Percentiles rank a stretch among this genome's conserved stretches.
Evolutionary conservation across 148 eudicot species (phyloP).

Genomic region (Polygonum maritimum): DNA sequence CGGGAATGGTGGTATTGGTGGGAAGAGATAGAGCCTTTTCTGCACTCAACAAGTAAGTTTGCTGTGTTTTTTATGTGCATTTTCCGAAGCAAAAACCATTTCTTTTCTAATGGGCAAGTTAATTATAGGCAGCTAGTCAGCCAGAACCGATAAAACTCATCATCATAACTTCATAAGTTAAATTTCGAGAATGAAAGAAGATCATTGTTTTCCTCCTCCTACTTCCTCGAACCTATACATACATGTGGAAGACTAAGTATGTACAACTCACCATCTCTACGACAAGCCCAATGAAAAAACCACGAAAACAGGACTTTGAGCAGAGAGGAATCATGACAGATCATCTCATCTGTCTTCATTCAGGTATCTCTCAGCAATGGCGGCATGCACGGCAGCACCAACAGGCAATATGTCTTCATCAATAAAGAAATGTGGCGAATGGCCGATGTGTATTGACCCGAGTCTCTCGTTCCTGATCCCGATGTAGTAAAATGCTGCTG

Average conservation of each 20-base stretch:
- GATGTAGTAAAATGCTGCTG: conserved; percentile 57
- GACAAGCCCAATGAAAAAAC: not conserved
- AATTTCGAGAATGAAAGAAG: not conserved
- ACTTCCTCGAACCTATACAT: not conserved
- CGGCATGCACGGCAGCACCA: conserved; percentile 80
- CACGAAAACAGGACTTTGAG: not conserved
- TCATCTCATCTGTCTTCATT: conserved; percentile 18
- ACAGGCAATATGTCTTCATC: conserved; percentile 59
- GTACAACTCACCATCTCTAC: not conserved
- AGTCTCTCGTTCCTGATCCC: conserved; percentile 60
- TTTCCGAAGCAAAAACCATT: not conserved
- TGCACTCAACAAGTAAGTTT: not conserved
- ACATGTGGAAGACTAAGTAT: not conserved
- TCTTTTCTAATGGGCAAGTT: not conserved
- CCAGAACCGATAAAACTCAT: not conserved
- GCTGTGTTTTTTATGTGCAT: not conserved
- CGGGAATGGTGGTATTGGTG: conserved; percentile 97
- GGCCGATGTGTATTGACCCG: conserved; percentile 48
- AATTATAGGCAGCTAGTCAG: not conserved
- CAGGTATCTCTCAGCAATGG: conserved; percentile 69
- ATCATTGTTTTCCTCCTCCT: not conserved
- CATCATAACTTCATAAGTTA: not conserved
- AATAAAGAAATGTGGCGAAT: conserved; percentile 67
- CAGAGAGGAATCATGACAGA: not conserved
- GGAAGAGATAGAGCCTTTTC: conserved; percentile 36